Conservation (phyloP, 1,284 basidiomycete species). For the Melampsora larici-populina region DNA sequence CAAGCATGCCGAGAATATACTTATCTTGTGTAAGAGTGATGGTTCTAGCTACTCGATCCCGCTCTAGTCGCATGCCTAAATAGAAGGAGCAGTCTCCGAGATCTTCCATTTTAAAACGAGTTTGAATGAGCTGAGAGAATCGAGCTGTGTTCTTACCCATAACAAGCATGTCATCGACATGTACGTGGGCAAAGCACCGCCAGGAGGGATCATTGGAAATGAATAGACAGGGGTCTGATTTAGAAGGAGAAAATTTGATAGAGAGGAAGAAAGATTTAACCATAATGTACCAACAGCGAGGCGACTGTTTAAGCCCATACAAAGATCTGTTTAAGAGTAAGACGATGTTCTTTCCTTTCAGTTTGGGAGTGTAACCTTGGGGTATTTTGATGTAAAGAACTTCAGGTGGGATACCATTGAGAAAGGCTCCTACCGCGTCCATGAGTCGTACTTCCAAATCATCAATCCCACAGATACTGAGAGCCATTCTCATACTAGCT, state of each 20-base stretch:
- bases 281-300: background rate
- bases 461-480: background rate
- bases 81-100: no score
- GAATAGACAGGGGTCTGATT: no score
- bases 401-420: constrained; percentile 5
- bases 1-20: no score
- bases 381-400: no score
- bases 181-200: no score
- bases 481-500: background rate
- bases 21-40: background rate
- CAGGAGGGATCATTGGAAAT: no score
- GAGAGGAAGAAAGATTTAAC: constrained; percentile 1
- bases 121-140: background rate
- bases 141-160: background rate
- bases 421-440: no score
- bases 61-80: no score
- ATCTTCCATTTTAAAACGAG: background rate
- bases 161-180: no score
- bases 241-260: no score
- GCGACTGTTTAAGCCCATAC: constrained; percentile 8
- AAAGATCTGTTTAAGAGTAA: background rate
- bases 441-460: constrained; percentile 12
- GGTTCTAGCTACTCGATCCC: no score
- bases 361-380: background rate
- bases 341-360: no score